Percentiles rank a stretch among this genome's conserved stretches.
Evolutionary conservation across 495 filamentous ascomycete genomes (phyloP).

Genomic region (Terfezia boudieri): DNA sequence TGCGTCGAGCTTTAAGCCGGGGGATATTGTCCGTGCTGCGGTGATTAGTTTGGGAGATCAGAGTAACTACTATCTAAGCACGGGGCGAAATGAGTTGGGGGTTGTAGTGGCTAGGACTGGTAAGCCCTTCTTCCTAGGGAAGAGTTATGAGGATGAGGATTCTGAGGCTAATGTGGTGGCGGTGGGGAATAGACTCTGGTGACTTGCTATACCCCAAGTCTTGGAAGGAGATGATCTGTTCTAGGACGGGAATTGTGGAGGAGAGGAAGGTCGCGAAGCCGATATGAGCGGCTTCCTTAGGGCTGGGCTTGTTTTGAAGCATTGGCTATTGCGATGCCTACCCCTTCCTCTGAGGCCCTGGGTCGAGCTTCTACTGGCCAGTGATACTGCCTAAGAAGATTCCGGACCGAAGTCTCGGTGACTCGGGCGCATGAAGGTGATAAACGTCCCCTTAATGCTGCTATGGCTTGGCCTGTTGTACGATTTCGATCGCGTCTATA

Average conservation of each 20-base stretch:
- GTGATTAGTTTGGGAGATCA: slow-evolving; percentile 81
- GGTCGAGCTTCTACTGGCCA: too few relatives aligned
- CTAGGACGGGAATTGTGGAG: slow-evolving; percentile 55
- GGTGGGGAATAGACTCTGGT: slow-evolving; percentile 38
- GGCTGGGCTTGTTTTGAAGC: too few relatives aligned
- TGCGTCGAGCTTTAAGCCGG: slow-evolving; percentile 74
- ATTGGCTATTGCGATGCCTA: too few relatives aligned
- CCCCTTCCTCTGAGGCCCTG: too few relatives aligned
- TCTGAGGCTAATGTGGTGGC: not conserved
- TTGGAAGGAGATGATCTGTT: slow-evolving; percentile 85
- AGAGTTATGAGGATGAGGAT: not conserved
- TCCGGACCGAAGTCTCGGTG: too few relatives aligned
- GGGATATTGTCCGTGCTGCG: slow-evolving; percentile 73
- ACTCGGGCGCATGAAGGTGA: too few relatives aligned
- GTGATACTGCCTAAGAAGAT: too few relatives aligned
- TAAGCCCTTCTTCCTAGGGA: not conserved
- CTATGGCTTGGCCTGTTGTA: too few relatives aligned
- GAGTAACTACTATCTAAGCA: slow-evolving; percentile 67
- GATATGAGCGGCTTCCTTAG: slow-evolving; percentile 1
- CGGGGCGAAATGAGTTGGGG: slow-evolving; percentile 71
- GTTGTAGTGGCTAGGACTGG: slow-evolving; percentile 76
- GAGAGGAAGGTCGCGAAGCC: slow-evolving; percentile 62
- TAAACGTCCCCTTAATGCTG: too few relatives aligned
- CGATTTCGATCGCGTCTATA: too few relatives aligned
- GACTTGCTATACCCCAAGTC: slow-evolving; percentile 78